Evolutionary conservation across 768 basidiomycete species (phyloP), one percentile per base, ranked within the genome.

Genomic region (Lactarius psammicola): DNA sequence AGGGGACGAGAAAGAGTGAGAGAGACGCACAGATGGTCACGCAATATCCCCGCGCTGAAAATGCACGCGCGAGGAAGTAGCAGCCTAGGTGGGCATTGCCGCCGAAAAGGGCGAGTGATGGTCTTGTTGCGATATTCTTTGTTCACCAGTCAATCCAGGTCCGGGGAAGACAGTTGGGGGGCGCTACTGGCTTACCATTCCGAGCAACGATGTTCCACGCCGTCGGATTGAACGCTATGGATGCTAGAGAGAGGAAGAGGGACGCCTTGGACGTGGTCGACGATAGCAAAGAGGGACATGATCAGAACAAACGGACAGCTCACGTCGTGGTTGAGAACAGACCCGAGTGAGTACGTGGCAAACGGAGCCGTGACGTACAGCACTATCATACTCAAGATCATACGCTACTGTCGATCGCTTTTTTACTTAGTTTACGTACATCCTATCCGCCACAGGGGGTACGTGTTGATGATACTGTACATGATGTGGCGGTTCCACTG

Each of bases 191-290:
- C 85, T 57, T 68, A 94, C 94, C 94, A 78, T 95, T 94, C 63
- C 87, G 88, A 30, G 96, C 96, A 33, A 95, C 86, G 68, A 94
- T 86, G 76, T 99, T 99, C 96, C 96, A 99, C 65, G 89, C 94
- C 1, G 87, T 87, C 0, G 96, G 96, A 72, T 98, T 98, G 80
- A 98, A 98, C 2, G 85, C 73, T 57, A 96, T 92, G 65, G 89
- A 76, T 4, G 83, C 76, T n/a, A 94, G 67, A 0, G 86, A 85
- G 20, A 90, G 60, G 72, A 82, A 82, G 46, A 98, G 74, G 26
- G 91, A 91, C 7, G 77, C 73, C 71, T 92, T 83, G 34, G 80
- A 84, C 33, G 82, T 72, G n/a, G 77, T 96, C 87, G 2, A 96
- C 67, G 53, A 76, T 38, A 56, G 72, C 68, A 26, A 68, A 69